Evolutionary conservation across 164 flowering plant species (phyloP).

Genomic region (Amborella trichopoda): DNA sequence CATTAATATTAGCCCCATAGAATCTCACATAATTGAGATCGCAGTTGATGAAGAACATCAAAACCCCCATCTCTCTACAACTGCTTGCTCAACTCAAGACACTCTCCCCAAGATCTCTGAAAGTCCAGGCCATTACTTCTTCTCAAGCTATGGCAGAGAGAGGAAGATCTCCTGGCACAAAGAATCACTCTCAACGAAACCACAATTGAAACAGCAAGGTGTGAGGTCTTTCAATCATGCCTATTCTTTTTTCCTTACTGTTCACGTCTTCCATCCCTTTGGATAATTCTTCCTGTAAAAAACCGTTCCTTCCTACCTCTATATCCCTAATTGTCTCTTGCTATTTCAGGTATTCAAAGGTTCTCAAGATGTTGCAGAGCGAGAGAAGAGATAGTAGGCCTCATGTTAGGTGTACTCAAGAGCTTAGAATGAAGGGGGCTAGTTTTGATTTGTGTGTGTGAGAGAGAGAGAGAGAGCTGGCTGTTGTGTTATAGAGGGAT

Average conservation of each 20-base stretch:
- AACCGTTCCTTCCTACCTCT: constrained; percentile 66
- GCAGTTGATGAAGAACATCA: constrained; percentile 41
- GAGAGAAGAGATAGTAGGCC: constrained; percentile 48
- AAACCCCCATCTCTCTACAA: constrained; percentile 23
- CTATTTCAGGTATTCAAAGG: constrained; percentile 55
- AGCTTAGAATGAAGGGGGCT: constrained; percentile 93
- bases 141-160: constrained; percentile 87
- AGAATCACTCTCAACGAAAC: constrained; percentile 42
- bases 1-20: too few relatives aligned
- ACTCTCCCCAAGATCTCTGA: constrained; percentile 74
- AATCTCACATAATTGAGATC: constrained; percentile 63
- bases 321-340: constrained; percentile 35
- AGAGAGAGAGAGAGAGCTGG: too few relatives aligned
- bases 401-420: constrained; percentile 50
- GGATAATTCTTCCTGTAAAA: constrained; percentile 16
- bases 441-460: constrained; percentile 77
- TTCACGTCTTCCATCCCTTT: constrained; percentile 33
- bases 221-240: constrained; percentile 62
- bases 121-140: constrained; percentile 91
- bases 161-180: constrained; percentile 47
- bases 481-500: too few relatives aligned
- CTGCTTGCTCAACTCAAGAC: constrained; percentile 26
- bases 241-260: constrained; percentile 44
- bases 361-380: constrained; percentile 36
- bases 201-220: constrained; percentile 29